Evolutionary conservation across 345 rosid species (phyloP), one percentile per base, ranked within the genome.

Genomic region (Aquilaria malaccensis): DNA sequence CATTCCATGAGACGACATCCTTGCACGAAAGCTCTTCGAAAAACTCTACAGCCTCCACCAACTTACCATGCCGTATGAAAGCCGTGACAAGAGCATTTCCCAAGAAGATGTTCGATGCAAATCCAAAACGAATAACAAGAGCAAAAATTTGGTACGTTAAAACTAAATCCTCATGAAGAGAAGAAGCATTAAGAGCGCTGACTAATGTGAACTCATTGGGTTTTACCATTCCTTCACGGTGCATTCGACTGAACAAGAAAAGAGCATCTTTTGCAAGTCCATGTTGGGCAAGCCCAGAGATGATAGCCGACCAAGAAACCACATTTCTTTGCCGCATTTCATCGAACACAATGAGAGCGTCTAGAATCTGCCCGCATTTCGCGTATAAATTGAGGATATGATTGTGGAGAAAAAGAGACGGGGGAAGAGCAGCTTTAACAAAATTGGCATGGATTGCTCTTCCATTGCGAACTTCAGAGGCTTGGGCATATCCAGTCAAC

Each of bases 1-100:
- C 76, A 71, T 83, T 83, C 85, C 88, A 83, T 45, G 85, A 69
- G 30, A 83, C 83, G 10, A 72, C 55, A 59, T 81, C 83, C 55
- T 74, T 78, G 60, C 37, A n/a, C 9, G 10, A 15, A 61, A 68
- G 64, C 58, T 66, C 59, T 41, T 72, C 63, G n/a, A 83, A 83
- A 51, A 77, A 69, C 55, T 52, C 63, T 61, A 61, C 41, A 58
- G 83, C 89, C 55, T 81, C 85, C 47, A 32, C 37, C 68, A 77
- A 52, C 43, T 58, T 46, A 43, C 75, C 83, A 13, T 59, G 76
- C 61, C 89, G 69, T 33, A 81, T 77, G 70, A 83, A 71, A 64
- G 71, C 80, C 13, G 79, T 75, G 55, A 79, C 50, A 50, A 83
- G 75, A 22, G 82, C 85, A 77, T 83, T 81, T 14, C 55, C 52